phyloP scores from a whole-genome alignment of 2,329 filamentous ascomycete species.

The Incumbomyces delicatus region DNA sequence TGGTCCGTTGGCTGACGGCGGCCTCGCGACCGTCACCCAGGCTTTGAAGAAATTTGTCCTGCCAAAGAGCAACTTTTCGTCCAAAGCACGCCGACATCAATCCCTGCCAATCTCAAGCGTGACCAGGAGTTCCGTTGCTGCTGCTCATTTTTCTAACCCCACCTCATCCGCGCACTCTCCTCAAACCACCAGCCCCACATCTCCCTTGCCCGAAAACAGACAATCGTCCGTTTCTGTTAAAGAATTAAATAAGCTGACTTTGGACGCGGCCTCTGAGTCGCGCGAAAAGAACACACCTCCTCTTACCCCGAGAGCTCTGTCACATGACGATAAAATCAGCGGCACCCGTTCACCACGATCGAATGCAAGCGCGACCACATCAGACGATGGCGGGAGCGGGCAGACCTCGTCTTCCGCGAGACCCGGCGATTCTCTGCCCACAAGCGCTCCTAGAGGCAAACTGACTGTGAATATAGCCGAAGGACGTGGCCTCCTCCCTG shows the following conservation, averaged over 20 bases:
- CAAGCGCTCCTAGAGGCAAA: slow-evolving; percentile 71
- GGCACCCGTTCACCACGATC: slow-evolving; percentile 16
- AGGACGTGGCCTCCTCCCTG: slow-evolving; percentile 69
- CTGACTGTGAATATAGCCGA: slow-evolving; percentile 82
- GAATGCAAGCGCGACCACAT: slow-evolving; percentile 20
- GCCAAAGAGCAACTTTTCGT: slow-evolving; percentile 26
- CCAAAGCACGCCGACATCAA: slow-evolving; percentile 34
- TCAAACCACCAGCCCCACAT: slow-evolving; percentile 39
- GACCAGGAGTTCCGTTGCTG: slow-evolving; percentile 55
- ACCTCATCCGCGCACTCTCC: slow-evolving; percentile 45
- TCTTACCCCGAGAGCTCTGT: slow-evolving; percentile 80
- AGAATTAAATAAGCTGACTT: slow-evolving; percentile 64
- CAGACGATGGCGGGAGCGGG: slow-evolving; percentile 11
- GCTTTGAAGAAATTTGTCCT: slow-evolving; percentile 37
- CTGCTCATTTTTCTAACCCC: slow-evolving; percentile 60
- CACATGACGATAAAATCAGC: slow-evolving; percentile 45
- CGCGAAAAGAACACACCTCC: slow-evolving; percentile 80
- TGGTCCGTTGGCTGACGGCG: slow-evolving; percentile 29
- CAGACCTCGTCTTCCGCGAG: slow-evolving; percentile 12
- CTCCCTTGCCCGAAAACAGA: slow-evolving; percentile 34
- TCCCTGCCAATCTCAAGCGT: slow-evolving; percentile 53
- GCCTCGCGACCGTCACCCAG: slow-evolving; percentile 33
- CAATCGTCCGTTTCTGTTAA: slow-evolving; percentile 34
- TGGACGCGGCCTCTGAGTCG: slow-evolving; percentile 51
- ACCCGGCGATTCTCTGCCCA: slow-evolving; percentile 45